Percentiles rank a stretch among this genome's conserved stretches.
Conservation (phyloP, 768 basidiomycete species). For the Ephemerocybe angulata region DNA sequence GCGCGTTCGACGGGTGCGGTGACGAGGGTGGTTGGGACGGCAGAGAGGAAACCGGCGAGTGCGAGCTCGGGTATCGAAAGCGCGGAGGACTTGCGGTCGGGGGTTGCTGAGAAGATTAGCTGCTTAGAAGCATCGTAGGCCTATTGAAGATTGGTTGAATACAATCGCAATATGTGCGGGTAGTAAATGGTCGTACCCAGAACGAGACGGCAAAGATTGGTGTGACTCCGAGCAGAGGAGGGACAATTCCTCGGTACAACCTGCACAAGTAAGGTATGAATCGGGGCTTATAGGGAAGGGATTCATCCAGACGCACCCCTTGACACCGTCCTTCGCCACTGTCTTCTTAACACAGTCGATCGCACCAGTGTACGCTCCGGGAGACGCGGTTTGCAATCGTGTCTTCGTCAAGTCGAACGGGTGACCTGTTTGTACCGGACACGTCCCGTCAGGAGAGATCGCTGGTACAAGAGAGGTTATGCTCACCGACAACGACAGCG, state of each 20-base stretch:
- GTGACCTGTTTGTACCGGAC: conserved; percentile 59
- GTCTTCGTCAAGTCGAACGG: conserved; percentile 98
- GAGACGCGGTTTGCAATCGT: conserved; percentile 87
- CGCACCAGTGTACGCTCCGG: conserved; percentile 87
- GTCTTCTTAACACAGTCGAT: conserved; percentile 92
- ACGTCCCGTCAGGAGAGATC: background rate
- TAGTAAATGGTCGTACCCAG: conserved; percentile 61
- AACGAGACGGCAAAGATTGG: conserved; percentile 98
- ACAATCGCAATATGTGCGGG: conserved; percentile 3
- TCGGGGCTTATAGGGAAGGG: conserved; percentile 3
- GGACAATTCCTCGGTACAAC: conserved; percentile 89
- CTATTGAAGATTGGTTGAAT: conserved; percentile 34
- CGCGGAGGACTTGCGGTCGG: conserved; percentile 59
- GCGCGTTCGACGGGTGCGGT: conserved; percentile 97
- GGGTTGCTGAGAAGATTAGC: conserved; percentile 74
- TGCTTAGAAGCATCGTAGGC: conserved; percentile 93
- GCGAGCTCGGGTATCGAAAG: conserved; percentile 82
- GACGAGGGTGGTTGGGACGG: conserved; percentile 85
- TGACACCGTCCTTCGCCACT: conserved; percentile 84
- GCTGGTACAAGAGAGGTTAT: background rate
- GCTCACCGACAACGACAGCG: conserved; percentile 87
- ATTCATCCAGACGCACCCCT: conserved; percentile 54
- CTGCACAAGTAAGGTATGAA: conserved; percentile 32
- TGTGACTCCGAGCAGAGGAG: conserved; percentile 90
- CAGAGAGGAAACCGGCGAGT: conserved; percentile 89